A percentile compares a stretch with the other conserved stretches of the same genome.
phyloP scores from a whole-genome alignment of 2,329 filamentous ascomycete genomes.

The Cadophora gregata region DNA sequence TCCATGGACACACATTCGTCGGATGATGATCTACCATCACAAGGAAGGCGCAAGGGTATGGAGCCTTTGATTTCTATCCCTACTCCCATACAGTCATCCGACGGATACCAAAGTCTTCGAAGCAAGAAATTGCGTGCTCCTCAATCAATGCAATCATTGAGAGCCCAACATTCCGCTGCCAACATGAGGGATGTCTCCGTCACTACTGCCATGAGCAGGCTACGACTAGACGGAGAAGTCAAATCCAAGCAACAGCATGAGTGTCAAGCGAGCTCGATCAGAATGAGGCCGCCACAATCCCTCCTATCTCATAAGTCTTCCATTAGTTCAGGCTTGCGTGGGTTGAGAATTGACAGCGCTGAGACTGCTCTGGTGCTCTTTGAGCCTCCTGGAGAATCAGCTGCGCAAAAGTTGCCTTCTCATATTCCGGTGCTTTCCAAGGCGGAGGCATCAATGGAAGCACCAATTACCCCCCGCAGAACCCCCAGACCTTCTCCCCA shows the following conservation, averaged over 20 bases:
- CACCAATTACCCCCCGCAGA: slow-evolving; percentile 48
- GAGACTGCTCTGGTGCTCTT: slow-evolving; percentile 41
- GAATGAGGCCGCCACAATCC: slow-evolving; percentile 24
- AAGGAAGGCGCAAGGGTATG: slow-evolving; percentile 60
- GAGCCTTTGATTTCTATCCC: slow-evolving; percentile 44
- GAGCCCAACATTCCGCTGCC: slow-evolving; percentile 29
- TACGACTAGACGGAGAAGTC: slow-evolving; percentile 41
- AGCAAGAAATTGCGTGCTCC: slow-evolving; percentile 40
- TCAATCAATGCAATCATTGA: slow-evolving; percentile 41
- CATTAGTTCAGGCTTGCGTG: slow-evolving; percentile 30
- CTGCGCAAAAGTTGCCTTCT: slow-evolving; percentile 44
- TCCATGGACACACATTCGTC: slow-evolving; percentile 45
- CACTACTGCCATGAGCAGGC: slow-evolving; percentile 46
- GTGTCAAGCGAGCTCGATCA: slow-evolving; percentile 34
- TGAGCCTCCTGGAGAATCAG: slow-evolving; percentile 34
- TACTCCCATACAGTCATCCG: slow-evolving; percentile 36
- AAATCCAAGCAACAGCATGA: slow-evolving; percentile 24
- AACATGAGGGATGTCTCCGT: slow-evolving; percentile 46
- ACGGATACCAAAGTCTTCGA: slow-evolving; percentile 38
- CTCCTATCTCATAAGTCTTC: slow-evolving; percentile 35
- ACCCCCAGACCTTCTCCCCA: slow-evolving; percentile 47
- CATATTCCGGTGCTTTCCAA: slow-evolving; percentile 44
- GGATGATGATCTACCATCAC: slow-evolving; percentile 41
- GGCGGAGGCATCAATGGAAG: slow-evolving; percentile 34
- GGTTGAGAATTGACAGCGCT: slow-evolving; percentile 34